Evolutionary conservation across 78 protist species (phyloP).

Genomic region (Dictyostelium brefeldianum): DNA sequence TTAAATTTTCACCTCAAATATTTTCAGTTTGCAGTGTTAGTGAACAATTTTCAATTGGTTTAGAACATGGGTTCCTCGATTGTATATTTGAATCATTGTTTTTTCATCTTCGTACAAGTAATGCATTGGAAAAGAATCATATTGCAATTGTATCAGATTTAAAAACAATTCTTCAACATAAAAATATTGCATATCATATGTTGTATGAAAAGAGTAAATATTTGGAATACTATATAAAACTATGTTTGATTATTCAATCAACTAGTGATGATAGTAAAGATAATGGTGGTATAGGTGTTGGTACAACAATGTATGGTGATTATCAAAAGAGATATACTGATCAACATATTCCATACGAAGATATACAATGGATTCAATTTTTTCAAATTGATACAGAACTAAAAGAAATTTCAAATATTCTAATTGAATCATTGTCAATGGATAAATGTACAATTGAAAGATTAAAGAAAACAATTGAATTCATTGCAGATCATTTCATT

Average conservation of each 20-base stretch:
- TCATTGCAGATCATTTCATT: background rate
- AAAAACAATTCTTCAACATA: constrained; percentile 32
- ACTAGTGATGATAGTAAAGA: background rate
- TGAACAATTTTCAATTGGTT: background rate
- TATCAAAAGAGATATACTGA: background rate
- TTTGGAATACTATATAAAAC: background rate
- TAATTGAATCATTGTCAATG: background rate
- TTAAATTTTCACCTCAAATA: constrained; percentile 64
- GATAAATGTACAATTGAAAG: background rate
- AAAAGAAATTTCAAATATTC: constrained; percentile 23
- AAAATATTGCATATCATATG: background rate
- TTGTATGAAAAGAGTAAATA: constrained; percentile 26
- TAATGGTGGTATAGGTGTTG: background rate
- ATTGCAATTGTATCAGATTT: constrained; percentile 37
- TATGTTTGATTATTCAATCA: background rate
- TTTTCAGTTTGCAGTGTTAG: constrained; percentile 36
- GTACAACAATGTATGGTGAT: constrained; percentile 4
- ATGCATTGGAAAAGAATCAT: constrained; percentile 27
- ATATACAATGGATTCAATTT: constrained; percentile 28
- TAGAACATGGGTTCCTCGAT: constrained; percentile 27
- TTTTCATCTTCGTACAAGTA: background rate
- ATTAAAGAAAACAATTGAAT: background rate
- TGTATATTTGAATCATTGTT: constrained; percentile 21
- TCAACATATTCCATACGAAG: constrained; percentile 16
- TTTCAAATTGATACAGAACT: constrained; percentile 57